A percentile compares a stretch with the other conserved stretches of the same genome.
These are phyloP conservation scores for Alternaria atra DNA, from an alignment of 2,329 filamentous ascomycete genomes.

Conservation along the genomic window DNA sequence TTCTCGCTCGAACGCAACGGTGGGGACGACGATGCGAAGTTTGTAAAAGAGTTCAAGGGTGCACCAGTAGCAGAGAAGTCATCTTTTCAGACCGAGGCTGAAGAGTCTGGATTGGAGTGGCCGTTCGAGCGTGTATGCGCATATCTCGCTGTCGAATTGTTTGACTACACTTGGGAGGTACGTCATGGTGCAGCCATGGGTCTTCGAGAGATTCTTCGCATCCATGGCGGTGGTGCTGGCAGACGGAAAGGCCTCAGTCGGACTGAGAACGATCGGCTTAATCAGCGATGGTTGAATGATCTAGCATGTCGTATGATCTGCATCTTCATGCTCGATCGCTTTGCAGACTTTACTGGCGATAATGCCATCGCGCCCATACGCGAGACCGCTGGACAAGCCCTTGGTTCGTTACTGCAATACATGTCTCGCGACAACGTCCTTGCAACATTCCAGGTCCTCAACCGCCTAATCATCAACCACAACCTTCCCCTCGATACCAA, in stretches of 20 bases:
- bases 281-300: conserved; percentile 90
- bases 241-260: conserved; percentile 74
- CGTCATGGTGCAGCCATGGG: conserved; percentile 97
- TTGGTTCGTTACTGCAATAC: conserved; percentile 88
- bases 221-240: conserved; percentile 90
- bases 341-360: conserved; percentile 97
- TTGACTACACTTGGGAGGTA: conserved; percentile 93
- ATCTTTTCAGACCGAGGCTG: conserved; percentile 79
- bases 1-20: conserved; percentile 86
- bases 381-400: conserved; percentile 92
- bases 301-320: conserved; percentile 93
- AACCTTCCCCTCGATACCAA: conserved; percentile 65
- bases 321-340: conserved; percentile 96
- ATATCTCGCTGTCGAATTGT: conserved; percentile 90
- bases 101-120: conserved; percentile 85
- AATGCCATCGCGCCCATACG: conserved; percentile 96
- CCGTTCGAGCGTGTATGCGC: conserved; percentile 94
- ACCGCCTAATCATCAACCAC: conserved; percentile 90
- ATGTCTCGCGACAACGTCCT: conserved; percentile 81
- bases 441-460: conserved; percentile 82
- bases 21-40: conserved; percentile 87
- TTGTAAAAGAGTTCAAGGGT: conserved; percentile 96
- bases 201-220: conserved; percentile 85
- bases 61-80: conserved; percentile 82
- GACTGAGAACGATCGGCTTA: conserved; percentile 78